Base-by-base conservation (phyloP, 2,329 filamentous ascomycete species). In the Fusarium anthophilum region DNA sequence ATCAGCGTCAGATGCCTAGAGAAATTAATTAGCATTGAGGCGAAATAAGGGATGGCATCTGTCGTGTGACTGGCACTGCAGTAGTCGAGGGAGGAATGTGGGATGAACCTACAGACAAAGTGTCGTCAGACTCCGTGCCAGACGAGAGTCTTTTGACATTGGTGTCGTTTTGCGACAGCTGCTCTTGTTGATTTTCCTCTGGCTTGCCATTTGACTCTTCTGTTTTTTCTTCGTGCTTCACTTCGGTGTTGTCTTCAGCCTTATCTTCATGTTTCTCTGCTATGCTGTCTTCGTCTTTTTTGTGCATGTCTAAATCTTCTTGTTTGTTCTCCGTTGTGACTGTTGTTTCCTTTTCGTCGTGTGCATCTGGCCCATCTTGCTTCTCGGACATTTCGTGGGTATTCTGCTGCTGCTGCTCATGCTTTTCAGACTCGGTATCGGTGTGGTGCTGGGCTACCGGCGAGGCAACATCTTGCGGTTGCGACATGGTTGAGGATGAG, bases 1-100 rank as follows among this genome's bases (percentile, higher is more conserved):
- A 41, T 84, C 83, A 38, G 79, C 68, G 37, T 83, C 82, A 41
- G 74, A 73, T 44, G 68, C 66, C 81, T 84, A 63, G 39, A 24
- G 43, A 53, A 58, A 54, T 65, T 56, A 37, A 63, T 69, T 55
- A 75, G 77, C 65, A 75, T 65, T 64, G 61, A 44, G 55, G 55
- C 39, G 41, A 63, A 30, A 63, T 50, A 71, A 57, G 35, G 61
- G 59, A 50, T 69, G 65, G 64, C 62, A 53, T 65, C 60, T 73
- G 70, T 61, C 41, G 76, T 75, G 63, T 65, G 76, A 75, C 47
- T 68, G 47, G 41, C 28, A 56, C 72, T 48, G 50, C 56, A 59
- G 63, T 67, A 35, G 60, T 66, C 44, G 41, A 71, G 58, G 61
- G 61, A 66, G 64, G 69, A 54, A 59, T 65, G 58, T 60, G 51